These are phyloP conservation scores for Apiotrichum siamense DNA, from an alignment of 1,284 basidiomycete genomes.

Conservation along the genomic window DNA sequence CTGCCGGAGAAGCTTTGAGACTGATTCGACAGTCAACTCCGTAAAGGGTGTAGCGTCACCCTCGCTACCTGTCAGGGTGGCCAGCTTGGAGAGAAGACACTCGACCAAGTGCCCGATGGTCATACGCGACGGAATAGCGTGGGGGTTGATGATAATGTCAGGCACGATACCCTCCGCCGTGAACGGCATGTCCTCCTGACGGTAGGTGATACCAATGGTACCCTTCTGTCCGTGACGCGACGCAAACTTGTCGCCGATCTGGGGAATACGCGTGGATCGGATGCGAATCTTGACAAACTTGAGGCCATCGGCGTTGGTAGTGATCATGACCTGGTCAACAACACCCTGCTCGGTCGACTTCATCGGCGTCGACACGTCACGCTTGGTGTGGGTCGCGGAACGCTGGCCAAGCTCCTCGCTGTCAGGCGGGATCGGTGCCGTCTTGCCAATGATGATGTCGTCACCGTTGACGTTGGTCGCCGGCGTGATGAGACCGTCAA, in stretches of 20 bases:
- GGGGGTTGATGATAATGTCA: slow-evolving; percentile 97
- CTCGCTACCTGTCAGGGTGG: slow-evolving; percentile 91
- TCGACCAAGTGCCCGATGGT: slow-evolving; percentile 99
- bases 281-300: slow-evolving; percentile 99
- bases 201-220: slow-evolving; percentile 97
- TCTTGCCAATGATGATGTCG: slow-evolving; percentile 99
- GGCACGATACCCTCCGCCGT: slow-evolving; percentile 92
- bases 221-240: slow-evolving; percentile 99
- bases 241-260: slow-evolving; percentile 98
- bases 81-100: slow-evolving; percentile 92
- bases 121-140: slow-evolving; percentile 99
- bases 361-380: slow-evolving; percentile 93
- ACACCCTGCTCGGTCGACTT: slow-evolving; percentile 98
- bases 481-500: slow-evolving; percentile 90
- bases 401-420: slow-evolving; percentile 95
- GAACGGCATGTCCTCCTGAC: slow-evolving; percentile 99
- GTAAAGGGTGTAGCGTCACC: slow-evolving; percentile 99
- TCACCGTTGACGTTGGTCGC: slow-evolving; percentile 93
- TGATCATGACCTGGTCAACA: slow-evolving; percentile 94
- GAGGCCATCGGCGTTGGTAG: slow-evolving; percentile 90
- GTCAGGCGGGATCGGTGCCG: slow-evolving; percentile 91
- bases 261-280: slow-evolving; percentile 88
- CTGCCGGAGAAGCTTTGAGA: slow-evolving; percentile 71
- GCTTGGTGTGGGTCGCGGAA: slow-evolving; percentile 78
- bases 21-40: slow-evolving; percentile 92